Base-by-base conservation (phyloP, 2,329 filamentous ascomycete genomes). In the Scedosporium boydii region DNA sequence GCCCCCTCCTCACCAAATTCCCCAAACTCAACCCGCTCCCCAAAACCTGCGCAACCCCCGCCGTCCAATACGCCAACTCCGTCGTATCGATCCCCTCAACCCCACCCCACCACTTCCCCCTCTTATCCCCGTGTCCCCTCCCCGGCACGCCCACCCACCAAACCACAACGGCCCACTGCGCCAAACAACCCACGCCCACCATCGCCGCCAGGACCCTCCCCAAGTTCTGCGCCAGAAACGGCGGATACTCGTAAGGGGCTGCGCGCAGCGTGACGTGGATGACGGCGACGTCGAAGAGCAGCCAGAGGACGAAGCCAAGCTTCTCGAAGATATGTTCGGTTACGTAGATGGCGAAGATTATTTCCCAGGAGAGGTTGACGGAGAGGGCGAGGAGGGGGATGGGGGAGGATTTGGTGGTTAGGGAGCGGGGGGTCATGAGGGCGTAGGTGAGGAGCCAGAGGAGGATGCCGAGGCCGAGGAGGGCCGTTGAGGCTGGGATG, bases 321-420 rank as follows among this genome's bases (percentile, higher is more conserved):
- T 71, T 70, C 66, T 83, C 80, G 9, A 80, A 67, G 1, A 69
- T 67, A 4, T 71, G 69, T 64, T 81, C 79, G 63, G 75, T 72
- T 16, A 82, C 77, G 65, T 73, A 78, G 26, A 80, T 69, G 2
- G 74, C 74, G 69, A 79, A 81, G 61, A 83, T 71, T 2, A 80
- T 68, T 67, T 83, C 80, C 80, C 81, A 83, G 1, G 76, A 76
- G 41, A 82, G 74, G 64, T 84, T 83, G 67, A 78, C 67, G 14
- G 76, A 75, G 9, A 83, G 76, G 0, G 78, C 74, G 58, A 81
- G 68, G 10, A 82, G 67, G 0, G 81, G 80, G 70, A 82, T 79
- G 42, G 79, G 75, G 65, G 80, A 82, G 4, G 78, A 78, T 44
- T 74, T 73, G 18, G 79, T 80, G 59, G 69, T 69, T n/a, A 80